Percentiles rank a stretch among this genome's conserved stretches.
Evolutionary conservation across 2,329 filamentous ascomycete genomes (phyloP).

Genomic region (Ceratocystis colombiana): DNA sequence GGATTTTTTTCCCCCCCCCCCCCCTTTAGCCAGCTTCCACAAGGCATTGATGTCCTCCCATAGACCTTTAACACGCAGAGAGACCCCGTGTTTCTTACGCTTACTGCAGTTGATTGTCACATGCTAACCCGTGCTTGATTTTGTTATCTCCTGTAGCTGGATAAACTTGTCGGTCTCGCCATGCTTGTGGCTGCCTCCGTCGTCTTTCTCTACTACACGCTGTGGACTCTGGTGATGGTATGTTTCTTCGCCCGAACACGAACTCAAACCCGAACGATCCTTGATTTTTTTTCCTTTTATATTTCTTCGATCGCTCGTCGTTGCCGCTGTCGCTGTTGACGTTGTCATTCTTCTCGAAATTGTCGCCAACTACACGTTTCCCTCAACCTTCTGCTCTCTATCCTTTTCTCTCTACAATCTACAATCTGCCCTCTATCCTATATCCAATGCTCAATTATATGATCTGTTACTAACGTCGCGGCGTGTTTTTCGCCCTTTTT

Average conservation of each 20-base stretch:
- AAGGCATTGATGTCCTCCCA: neutral
- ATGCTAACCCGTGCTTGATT: neutral
- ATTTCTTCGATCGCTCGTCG: slow-evolving; percentile 15
- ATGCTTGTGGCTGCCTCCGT: slow-evolving; percentile 56
- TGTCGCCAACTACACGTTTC: neutral
- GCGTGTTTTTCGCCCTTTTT: neutral
- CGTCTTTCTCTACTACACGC: slow-evolving; percentile 76
- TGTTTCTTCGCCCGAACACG: slow-evolving; percentile 26
- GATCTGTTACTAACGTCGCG: too few species aligned
- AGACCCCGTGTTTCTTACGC: neutral
- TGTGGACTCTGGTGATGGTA: slow-evolving; percentile 98
- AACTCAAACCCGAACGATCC: slow-evolving; percentile 9
- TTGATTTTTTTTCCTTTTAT: too few species aligned
- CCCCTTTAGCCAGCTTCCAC: neutral
- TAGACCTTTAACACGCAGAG: neutral
- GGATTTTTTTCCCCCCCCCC: neutral
- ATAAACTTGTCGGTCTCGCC: slow-evolving; percentile 65
- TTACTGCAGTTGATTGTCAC: neutral
- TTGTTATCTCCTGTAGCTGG: slow-evolving; percentile 52
- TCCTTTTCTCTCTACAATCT: slow-evolving; percentile 19
- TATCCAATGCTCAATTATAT: neutral
- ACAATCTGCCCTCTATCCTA: neutral
- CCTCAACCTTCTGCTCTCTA: slow-evolving; percentile 21
- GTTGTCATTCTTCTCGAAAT: too few species aligned
- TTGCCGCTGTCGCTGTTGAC: slow-evolving; percentile 18